phyloP scores from a whole-genome alignment of 768 basidiomycete genomes.

The Polyporus arcularius region DNA sequence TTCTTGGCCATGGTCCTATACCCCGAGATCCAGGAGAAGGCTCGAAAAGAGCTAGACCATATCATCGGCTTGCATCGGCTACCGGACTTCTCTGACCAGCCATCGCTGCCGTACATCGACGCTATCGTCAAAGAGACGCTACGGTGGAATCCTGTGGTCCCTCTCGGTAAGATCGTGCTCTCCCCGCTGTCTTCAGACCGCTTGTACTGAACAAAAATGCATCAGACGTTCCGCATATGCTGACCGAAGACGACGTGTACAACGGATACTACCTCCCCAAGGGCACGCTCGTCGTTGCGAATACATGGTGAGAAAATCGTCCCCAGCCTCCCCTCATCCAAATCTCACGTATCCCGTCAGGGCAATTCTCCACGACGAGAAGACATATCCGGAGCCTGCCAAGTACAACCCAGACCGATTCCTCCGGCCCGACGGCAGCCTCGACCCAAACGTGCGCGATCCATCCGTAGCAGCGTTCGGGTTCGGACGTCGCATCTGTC shows the following conservation, averaged over 20 bases:
- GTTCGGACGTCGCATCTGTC: slow-evolving; percentile 35
- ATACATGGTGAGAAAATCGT: slow-evolving; percentile 9
- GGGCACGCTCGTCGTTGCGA: slow-evolving; percentile 16
- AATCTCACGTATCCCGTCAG: slow-evolving; percentile 19
- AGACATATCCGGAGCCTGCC: slow-evolving; percentile 35
- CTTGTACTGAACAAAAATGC: not conserved
- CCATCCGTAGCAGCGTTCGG: slow-evolving; percentile 36
- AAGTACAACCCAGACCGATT: slow-evolving; percentile 42
- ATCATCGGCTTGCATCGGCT: slow-evolving; percentile 25
- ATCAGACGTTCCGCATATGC: slow-evolving; percentile 23
- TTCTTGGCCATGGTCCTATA: slow-evolving; percentile 17
- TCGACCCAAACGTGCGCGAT: slow-evolving; percentile 32
- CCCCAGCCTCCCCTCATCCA: not conserved
- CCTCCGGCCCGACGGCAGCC: slow-evolving; percentile 38
- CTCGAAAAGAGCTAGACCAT: slow-evolving; percentile 19
- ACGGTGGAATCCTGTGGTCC: slow-evolving; percentile 39
- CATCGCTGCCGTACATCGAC: slow-evolving; percentile 25
- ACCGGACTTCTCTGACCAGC: slow-evolving; percentile 22
- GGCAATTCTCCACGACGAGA: slow-evolving; percentile 41
- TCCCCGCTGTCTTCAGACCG: not conserved
- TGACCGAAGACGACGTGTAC: slow-evolving; percentile 26
- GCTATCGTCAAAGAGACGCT: slow-evolving; percentile 26
- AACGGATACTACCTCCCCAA: slow-evolving; percentile 24
- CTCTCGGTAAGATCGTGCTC: slow-evolving; percentile 18
- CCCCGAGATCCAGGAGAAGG: slow-evolving; percentile 18